Base-by-base conservation (phyloP, 1,284 basidiomycete genomes). In the Tilletia horrida region DNA sequence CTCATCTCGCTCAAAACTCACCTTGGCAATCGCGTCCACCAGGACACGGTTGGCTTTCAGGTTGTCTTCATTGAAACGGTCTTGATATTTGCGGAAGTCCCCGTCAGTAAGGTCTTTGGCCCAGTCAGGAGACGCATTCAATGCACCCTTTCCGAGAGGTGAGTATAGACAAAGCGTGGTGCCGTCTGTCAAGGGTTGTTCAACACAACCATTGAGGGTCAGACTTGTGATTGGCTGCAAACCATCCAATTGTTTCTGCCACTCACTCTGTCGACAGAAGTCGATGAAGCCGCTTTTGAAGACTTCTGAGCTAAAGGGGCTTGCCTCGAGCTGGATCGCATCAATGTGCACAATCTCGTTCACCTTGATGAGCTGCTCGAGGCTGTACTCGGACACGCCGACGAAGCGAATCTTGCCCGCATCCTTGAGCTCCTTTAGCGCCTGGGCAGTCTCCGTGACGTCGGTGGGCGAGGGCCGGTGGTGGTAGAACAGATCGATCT, bases 391-490 rank as follows among this genome's bases (percentile, higher is more conserved):
- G 35, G 70, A 77, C 70, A 91, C 78, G 67, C 90, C 91, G 71
- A 93, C 90, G 82, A 90, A 89, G 83, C 87, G 89, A 3, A 84
- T 86, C 64, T 89, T 80, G 18, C 88, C 88, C 52, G 85, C 85
- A 69, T 90, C 89, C 63, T 88, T 88, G 64, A 91, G 85, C 72
- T 86, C 84, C 81, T 92, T 91, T 85, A 92, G 86, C 8, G 86
- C 89, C 44, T 81, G 75, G 88, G 89, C 91, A 14, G 91, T 92
- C 83, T 90, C 88, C 73, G 87, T 86, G 76, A 90, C 86, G 44
- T 64, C 63, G 62, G 88, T 88, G n/a, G 66, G 62, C 31, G 66
- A 69, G 13, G 72, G 68, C n/a, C 84, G 77, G 69, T 84, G 83
- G 7, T 82, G 73, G 69, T 84, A 84, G 76, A 82, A 84, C 23